Evolutionary conservation across 73 alveolate genomes (phyloP), one percentile per base, ranked within the genome.

Genomic region (Tetrahymena elliotti): DNA sequence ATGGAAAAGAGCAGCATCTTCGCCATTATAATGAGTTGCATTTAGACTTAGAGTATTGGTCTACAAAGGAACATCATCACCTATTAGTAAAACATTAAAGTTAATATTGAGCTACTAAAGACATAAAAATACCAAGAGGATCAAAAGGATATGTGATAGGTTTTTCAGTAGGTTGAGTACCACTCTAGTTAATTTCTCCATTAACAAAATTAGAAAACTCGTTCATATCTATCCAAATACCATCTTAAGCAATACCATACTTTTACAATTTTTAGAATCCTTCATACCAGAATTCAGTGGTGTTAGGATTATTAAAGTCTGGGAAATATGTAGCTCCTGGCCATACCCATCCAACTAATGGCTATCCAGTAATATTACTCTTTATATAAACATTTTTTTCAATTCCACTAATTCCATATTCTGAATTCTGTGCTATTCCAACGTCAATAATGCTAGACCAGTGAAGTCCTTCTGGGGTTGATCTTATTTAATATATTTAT

Each of bases 211-310:
- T 84, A n/a, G 98, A 98, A 41, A 95, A 95, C 95, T 97, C 99
- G 93, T 97, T 97, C 99, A 97, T 97, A 97, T 97, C 99, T 35
- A 97, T 94, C 99, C 99, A 97, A 18, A 95, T 96, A 9, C 99
- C 99, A 18, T 94, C 93, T 20, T 95, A 93, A 95, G 84, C 68
- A 36, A 82, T 53, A n/a, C 83, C 84, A 36, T 88, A 92, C 8
- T 95, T 36, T 13, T 33, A 31, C 16, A 84, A 95, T 82, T 68
- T 83, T 38, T 39, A 68, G 4, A 92, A 39, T 93, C 97, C 93
- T 35, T 88, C 82, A 84, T 52, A n/a, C 99, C 99, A 97, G 52
- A 96, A 96, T 8, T 95, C 40, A 54, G 97, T 35, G 1, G 98
- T 93, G 93, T 97, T 97, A 34, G 99, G 99, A 96, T 97, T 94